phyloP scores from a whole-genome alignment of 768 basidiomycete genomes.

The Lactarius vividus region DNA sequence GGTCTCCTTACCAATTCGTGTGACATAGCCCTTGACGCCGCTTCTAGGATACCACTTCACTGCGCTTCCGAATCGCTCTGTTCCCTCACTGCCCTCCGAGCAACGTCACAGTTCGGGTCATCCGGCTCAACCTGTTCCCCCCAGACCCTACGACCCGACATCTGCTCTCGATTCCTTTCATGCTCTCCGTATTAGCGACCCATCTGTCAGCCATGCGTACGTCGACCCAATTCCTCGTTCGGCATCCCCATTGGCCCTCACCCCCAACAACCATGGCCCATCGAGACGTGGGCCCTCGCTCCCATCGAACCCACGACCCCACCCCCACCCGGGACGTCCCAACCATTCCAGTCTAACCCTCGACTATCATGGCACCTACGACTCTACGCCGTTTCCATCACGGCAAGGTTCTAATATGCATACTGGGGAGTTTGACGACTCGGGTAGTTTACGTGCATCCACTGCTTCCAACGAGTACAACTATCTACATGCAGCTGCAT shows the following conservation, averaged over 20 bases:
- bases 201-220: conserved; percentile 32
- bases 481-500: conserved; percentile 69
- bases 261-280: conserved; percentile 31
- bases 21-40: conserved; percentile 3
- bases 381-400: not conserved
- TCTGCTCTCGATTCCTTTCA: conserved; percentile 51
- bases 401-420: conserved; percentile 5
- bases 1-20: not conserved
- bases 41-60: conserved; percentile 13
- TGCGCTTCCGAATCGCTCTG: conserved; percentile 17
- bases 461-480: conserved; percentile 43
- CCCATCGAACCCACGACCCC: conserved; percentile 39
- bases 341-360: not conserved
- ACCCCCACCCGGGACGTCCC: conserved; percentile 13
- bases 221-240: conserved; percentile 52
- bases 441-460: not conserved
- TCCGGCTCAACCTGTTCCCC: not conserved
- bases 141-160: conserved; percentile 42
- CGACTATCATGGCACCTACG: conserved; percentile 19
- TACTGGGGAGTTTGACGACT: conserved; percentile 14
- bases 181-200: conserved; percentile 51
- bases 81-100: conserved; percentile 23
- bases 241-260: conserved; percentile 55
- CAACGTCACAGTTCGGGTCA: conserved; percentile 4
- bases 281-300: conserved; percentile 29